Evolutionary conservation across 1,284 basidiomycete species (phyloP), one percentile per base, ranked within the genome.

Genomic region (Naganishia liquefaciens): DNA sequence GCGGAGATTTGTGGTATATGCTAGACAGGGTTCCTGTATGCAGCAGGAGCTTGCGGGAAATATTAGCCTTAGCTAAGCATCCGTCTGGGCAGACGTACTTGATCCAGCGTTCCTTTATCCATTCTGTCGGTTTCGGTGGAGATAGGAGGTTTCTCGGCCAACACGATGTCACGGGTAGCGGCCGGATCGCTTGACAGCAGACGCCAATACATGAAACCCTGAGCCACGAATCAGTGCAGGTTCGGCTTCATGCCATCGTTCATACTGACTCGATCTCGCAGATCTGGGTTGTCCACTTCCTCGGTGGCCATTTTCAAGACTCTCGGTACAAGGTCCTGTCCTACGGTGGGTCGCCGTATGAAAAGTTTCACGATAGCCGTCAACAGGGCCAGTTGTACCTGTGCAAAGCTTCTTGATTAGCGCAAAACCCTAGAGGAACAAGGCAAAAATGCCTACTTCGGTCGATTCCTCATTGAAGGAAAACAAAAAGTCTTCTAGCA

Each of bases 141-240:
- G 70, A 99, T 98, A 3, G 92, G 83, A 19, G 96, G 96, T 73
- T 97, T 98, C 69, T 93, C 90, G 9, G 91, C 84, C 21, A 99
- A 83, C n/a, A 99, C 93, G 67, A 99, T 89, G 70, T 91, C 88
- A 47, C 88, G 85, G 2, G 96, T 95, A 1, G 89, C 88, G 1
- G 87, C 82, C 1, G 96, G 93, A 76, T 97, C 93, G 70, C 93
- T 89, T 1, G 95, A 95, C 43, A 99, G 84, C 80, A 99, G 83
- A 53, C 96, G 87, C 95, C 95, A 99, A 80, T 99, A 99, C 89
- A 99, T 98, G 81, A 95, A 99, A 0, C 95, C 79, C 78, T 80
- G 11, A 2, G 1, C 30, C 37, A 17, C 37, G 15, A 19, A 15
- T 54, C 11, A 65, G 54, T 55, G 11, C 10, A n/a, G 13, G n/a